These are phyloP conservation scores for Phytophthora vignae DNA, from an alignment of 352 stramenopile genomes.

Conservation along the genomic window DNA sequence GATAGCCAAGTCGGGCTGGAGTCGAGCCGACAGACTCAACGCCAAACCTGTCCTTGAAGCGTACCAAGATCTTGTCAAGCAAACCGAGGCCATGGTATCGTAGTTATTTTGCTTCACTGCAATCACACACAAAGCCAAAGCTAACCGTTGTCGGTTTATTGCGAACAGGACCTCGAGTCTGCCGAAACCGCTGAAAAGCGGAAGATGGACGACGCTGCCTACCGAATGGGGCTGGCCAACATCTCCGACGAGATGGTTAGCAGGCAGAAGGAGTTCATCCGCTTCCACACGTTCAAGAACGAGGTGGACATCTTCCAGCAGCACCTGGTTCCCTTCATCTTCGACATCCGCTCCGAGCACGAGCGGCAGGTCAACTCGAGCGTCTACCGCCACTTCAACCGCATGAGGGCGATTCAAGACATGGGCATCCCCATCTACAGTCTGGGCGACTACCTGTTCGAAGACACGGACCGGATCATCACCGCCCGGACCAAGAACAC, in stretches of 20 bases:
- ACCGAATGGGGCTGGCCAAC: constrained; percentile 66
- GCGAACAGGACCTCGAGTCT: constrained; percentile 36
- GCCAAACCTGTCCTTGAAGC: constrained; percentile 53
- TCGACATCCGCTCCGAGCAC: constrained; percentile 56
- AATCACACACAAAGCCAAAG: neutral
- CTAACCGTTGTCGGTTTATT: constrained; percentile 1
- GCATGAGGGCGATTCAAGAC: constrained; percentile 71
- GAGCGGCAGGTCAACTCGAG: constrained; percentile 72
- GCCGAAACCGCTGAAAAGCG: constrained; percentile 41
- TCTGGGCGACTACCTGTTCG: constrained; percentile 54
- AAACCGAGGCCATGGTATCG: constrained; percentile 59
- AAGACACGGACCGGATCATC: constrained; percentile 63
- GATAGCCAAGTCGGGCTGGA: constrained; percentile 28
- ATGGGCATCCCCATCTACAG: constrained; percentile 84
- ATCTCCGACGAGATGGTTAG: constrained; percentile 62
- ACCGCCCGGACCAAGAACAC: constrained; percentile 50
- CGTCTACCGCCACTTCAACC: constrained; percentile 77
- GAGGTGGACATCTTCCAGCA: constrained; percentile 87
- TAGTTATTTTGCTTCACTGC: too few species aligned
- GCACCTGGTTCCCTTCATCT: constrained; percentile 72
- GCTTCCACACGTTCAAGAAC: constrained; percentile 76
- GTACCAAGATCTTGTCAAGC: constrained; percentile 60
- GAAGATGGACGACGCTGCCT: constrained; percentile 47
- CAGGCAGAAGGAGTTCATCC: constrained; percentile 64
- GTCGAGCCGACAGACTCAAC: constrained; percentile 31